A percentile compares a stretch with the other conserved stretches of the same genome.
Conservation (phyloP, 768 basidiomycete genomes). For the Kwoniella shandongensis region DNA sequence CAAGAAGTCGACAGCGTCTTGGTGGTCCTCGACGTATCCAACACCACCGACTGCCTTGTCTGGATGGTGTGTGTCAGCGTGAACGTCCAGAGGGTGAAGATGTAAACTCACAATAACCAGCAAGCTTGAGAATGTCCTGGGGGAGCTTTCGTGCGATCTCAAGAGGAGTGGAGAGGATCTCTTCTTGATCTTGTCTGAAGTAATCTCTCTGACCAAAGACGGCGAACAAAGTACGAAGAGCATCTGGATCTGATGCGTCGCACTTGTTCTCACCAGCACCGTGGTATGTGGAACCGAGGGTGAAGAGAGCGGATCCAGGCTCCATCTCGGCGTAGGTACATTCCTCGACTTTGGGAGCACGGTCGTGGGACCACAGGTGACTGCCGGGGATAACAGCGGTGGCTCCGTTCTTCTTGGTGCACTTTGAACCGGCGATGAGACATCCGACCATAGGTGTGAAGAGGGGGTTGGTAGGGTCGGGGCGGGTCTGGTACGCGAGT, state of each 20-base stretch:
- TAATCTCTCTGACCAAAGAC: slow-evolving; percentile 24
- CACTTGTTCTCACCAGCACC: slow-evolving; percentile 22
- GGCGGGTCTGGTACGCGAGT: slow-evolving; percentile 18
- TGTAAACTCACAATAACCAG: slow-evolving; percentile 17
- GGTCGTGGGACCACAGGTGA: slow-evolving; percentile 18
- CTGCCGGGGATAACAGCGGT: slow-evolving; percentile 21
- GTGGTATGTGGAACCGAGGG: slow-evolving; percentile 20
- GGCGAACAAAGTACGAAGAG: slow-evolving; percentile 20
- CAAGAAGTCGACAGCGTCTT: slow-evolving; percentile 11
- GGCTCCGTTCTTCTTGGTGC: slow-evolving; percentile 22
- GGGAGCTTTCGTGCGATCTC: slow-evolving; percentile 14
- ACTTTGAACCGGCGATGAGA: slow-evolving; percentile 21
- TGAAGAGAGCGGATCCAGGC: slow-evolving; percentile 23
- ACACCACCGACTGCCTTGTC: slow-evolving; percentile 22
- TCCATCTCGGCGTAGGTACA: slow-evolving; percentile 24
- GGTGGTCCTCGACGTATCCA: slow-evolving; percentile 21
- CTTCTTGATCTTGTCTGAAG: slow-evolving; percentile 19
- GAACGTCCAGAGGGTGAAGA: background rate
- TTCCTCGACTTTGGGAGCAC: slow-evolving; percentile 16
- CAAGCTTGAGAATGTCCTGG: slow-evolving; percentile 21
- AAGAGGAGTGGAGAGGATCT: slow-evolving; percentile 13
- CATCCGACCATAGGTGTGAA: slow-evolving; percentile 24
- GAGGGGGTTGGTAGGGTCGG: slow-evolving; percentile 14
- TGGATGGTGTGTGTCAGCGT: slow-evolving; percentile 4
- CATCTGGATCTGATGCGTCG: slow-evolving; percentile 15